phyloP scores from a whole-genome alignment of 2,329 filamentous ascomycete species.

The Aspergillus eucalypticola region DNA sequence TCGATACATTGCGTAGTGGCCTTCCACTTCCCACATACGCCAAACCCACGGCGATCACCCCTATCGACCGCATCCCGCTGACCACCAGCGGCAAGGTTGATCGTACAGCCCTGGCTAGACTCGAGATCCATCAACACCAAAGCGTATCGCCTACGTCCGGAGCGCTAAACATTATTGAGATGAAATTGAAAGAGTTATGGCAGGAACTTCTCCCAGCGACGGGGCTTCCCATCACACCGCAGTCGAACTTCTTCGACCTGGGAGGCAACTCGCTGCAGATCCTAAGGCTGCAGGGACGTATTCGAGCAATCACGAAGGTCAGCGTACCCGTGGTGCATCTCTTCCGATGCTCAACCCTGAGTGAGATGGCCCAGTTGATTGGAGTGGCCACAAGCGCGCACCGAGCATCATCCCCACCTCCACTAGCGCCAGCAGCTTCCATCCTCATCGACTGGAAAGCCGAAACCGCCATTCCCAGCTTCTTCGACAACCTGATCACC shows the following conservation, averaged over 20 bases:
- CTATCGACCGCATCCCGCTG: background rate
- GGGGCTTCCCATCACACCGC: background rate
- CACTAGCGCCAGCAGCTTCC: no score
- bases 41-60: background rate
- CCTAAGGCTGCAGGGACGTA: conserved; percentile 27
- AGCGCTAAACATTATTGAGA: no score
- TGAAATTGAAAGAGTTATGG: conserved; percentile 4
- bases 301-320: background rate
- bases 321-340: background rate
- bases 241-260: conserved; percentile 25
- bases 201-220: background rate
- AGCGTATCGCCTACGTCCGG: no score
- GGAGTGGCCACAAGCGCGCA: no score
- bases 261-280: conserved; percentile 34
- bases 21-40: background rate
- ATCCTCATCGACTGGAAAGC: background rate
- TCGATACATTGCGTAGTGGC: background rate
- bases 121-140: no score
- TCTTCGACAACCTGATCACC: background rate
- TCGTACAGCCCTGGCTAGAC: background rate
- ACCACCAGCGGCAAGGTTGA: background rate
- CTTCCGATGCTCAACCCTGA: background rate
- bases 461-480: background rate
- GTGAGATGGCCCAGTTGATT: background rate
- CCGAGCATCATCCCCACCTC: no score